A percentile compares a stretch with the other conserved stretches of the same genome.
phyloP scores from a whole-genome alignment of 129 eudicot genomes.

The Smallanthus sonchifolius region DNA sequence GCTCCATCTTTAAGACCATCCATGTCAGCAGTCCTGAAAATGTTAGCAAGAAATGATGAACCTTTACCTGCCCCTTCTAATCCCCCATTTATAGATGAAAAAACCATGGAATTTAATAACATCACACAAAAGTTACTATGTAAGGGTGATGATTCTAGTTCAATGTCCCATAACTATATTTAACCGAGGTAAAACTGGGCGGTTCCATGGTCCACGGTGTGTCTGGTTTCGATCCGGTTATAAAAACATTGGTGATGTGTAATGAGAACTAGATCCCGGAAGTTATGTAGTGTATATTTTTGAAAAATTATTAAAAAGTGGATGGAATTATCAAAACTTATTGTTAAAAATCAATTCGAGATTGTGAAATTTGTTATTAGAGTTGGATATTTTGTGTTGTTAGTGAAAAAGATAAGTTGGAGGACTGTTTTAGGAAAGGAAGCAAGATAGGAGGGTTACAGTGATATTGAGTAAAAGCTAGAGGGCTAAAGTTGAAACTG shows the following conservation, averaged over 20 bases:
- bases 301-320: neutral
- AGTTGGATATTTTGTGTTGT: neutral
- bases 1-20: slow-evolving; percentile 25
- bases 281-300: neutral
- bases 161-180: slow-evolving; percentile 48
- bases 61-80: slow-evolving; percentile 53
- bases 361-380: neutral
- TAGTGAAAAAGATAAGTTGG: neutral
- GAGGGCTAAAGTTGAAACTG: neutral
- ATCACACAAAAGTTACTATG: slow-evolving; percentile 22
- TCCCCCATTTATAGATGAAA: slow-evolving; percentile 74
- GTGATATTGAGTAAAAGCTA: neutral
- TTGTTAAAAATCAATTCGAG: neutral
- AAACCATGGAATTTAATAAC: slow-evolving; percentile 55
- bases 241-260: neutral
- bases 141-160: slow-evolving; percentile 25
- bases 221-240: too few relatives aligned
- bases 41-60: slow-evolving; percentile 60
- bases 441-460: too few relatives aligned
- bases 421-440: neutral
- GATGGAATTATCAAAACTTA: too few relatives aligned
- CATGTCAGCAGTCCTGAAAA: slow-evolving; percentile 51
- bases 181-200: slow-evolving; percentile 37
- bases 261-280: neutral
- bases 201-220: neutral